Evolutionary conservation across 1,284 basidiomycete species (phyloP).

Genomic region (Ganoderma leucocontextum): DNA sequence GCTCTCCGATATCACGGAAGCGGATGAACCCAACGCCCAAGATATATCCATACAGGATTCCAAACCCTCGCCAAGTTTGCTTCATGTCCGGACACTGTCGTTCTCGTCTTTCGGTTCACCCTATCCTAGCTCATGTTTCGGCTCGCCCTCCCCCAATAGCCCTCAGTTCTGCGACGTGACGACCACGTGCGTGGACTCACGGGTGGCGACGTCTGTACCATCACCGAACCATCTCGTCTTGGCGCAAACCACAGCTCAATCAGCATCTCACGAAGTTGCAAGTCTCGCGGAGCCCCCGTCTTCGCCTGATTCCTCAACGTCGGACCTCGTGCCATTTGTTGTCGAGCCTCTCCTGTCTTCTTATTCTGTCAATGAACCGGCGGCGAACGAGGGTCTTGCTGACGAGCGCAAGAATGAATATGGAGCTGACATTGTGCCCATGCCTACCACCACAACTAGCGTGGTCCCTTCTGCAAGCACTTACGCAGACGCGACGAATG

Average conservation of each 20-base stretch:
- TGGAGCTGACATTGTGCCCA: background rate
- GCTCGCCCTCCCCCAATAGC: conserved; percentile 29
- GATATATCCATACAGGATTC: background rate
- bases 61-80: background rate
- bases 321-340: background rate
- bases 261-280: background rate
- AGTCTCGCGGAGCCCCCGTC: background rate
- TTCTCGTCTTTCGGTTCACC: conserved; percentile 35
- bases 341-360: conserved; percentile 7
- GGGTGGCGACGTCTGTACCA: background rate
- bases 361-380: background rate
- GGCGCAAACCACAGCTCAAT: background rate
- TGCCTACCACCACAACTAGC: background rate
- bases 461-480: conserved; percentile 32
- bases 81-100: conserved; percentile 14
- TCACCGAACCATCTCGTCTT: background rate
- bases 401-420: conserved; percentile 1
- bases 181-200: background rate
- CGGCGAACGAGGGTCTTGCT: background rate
- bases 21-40: conserved; percentile 16
- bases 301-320: background rate
- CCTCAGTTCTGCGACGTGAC: background rate
- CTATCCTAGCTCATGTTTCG: conserved; percentile 30
- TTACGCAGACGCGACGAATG: conserved; percentile 40
- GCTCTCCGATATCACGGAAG: conserved; percentile 29